Percentiles rank a stretch among this genome's conserved stretches.
These are phyloP conservation scores for Draba incana DNA, from an alignment of 345 rosid genomes.

Conservation along the genomic window DNA sequence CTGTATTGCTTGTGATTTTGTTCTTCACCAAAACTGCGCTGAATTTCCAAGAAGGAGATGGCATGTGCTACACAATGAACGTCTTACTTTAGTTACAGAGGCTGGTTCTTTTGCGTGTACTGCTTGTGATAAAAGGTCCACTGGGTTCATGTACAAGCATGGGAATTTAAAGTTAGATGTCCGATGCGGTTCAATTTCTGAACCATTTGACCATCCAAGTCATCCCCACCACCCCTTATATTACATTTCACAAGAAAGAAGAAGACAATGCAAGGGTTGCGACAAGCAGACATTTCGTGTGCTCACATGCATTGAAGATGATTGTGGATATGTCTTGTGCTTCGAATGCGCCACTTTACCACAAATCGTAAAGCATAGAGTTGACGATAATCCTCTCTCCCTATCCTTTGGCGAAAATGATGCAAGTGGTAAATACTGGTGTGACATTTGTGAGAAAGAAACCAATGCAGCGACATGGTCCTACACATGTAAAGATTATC, in stretches of 20 bases:
- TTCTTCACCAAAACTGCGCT: background rate
- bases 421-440: conserved; percentile 8
- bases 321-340: background rate
- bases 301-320: background rate
- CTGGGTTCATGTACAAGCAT: background rate
- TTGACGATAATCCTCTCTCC: background rate
- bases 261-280: background rate
- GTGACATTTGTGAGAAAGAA: conserved; percentile 1
- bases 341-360: conserved; percentile 12
- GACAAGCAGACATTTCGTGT: too few relatives aligned
- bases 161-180: background rate
- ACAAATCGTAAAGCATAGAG: background rate
- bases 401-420: background rate
- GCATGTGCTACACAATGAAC: background rate
- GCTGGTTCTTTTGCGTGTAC: background rate
- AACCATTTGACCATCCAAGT: too few relatives aligned
- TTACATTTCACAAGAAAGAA: too few relatives aligned
- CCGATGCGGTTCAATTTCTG: background rate
- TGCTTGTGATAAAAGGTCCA: background rate
- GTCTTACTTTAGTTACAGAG: background rate
- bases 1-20: background rate
- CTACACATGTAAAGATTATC: conserved; percentile 12
- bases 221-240: background rate
- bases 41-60: background rate
- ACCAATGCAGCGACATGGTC: background rate